A percentile compares a stretch with the other conserved stretches of the same genome.
These are phyloP conservation scores for Dothidotthia symphoricarpi DNA, from an alignment of 2,329 filamentous ascomycete genomes.

Conservation along the genomic window DNA sequence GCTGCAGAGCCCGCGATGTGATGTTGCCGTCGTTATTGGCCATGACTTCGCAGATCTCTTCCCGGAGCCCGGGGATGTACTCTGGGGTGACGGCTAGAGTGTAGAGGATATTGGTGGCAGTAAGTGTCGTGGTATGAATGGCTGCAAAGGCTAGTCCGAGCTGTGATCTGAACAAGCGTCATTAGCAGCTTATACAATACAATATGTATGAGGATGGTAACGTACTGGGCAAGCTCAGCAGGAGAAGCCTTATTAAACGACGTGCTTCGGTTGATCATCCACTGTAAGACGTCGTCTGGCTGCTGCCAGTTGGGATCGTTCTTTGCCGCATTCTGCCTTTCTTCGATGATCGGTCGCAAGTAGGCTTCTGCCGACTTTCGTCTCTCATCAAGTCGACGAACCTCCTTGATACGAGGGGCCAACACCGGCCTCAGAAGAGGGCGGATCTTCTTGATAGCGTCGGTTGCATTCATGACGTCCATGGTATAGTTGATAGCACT, in stretches of 20 bases:
- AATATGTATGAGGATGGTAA: too few relatives aligned
- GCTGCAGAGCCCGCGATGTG: constrained; percentile 30
- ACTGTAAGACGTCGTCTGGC: constrained; percentile 42
- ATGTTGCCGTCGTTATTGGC: constrained; percentile 35
- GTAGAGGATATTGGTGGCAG: constrained; percentile 31
- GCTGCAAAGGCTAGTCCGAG: constrained; percentile 32
- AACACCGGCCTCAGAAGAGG: constrained; percentile 28
- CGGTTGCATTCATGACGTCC: constrained; percentile 29
- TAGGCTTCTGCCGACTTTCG: constrained; percentile 13
- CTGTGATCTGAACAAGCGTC: constrained; percentile 17
- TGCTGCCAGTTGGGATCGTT: constrained; percentile 32
- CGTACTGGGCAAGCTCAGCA: constrained; percentile 1
- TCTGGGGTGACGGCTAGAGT: constrained; percentile 36
- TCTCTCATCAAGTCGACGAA: constrained; percentile 19
- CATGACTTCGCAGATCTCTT: constrained; percentile 44
- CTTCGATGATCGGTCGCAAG: constrained; percentile 27
- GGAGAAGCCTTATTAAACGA: too few relatives aligned
- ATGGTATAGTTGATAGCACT: constrained; percentile 32
- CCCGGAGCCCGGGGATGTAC: constrained; percentile 44
- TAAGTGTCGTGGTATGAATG: constrained; percentile 34
- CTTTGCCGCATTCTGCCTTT: constrained; percentile 21
- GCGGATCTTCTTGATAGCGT: constrained; percentile 26
- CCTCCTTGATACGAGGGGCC: constrained; percentile 25
- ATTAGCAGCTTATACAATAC: too few relatives aligned
- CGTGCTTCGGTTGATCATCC: constrained; percentile 35